Evolutionary conservation across 2,329 filamentous ascomycete species (phyloP).

Genomic region (Ampelomyces quisqualis): DNA sequence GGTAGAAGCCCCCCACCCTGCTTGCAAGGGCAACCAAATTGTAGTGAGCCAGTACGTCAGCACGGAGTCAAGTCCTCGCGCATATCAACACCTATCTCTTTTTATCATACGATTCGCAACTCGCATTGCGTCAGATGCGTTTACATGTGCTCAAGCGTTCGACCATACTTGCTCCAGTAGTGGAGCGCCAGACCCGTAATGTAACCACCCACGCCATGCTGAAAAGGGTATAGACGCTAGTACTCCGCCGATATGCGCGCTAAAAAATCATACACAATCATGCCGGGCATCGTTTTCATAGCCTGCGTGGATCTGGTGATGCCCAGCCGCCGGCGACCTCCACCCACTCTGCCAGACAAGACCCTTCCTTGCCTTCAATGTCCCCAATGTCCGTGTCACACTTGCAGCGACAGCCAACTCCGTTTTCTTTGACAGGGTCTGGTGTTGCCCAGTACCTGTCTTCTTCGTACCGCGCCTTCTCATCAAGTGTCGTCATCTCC

Average conservation of each 20-base stretch:
- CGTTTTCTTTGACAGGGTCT: slow-evolving; percentile 89
- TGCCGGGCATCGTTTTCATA: slow-evolving; percentile 8
- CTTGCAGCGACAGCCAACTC: slow-evolving; percentile 91
- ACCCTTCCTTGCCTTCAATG: slow-evolving; percentile 95
- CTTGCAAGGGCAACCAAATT: too few species aligned
- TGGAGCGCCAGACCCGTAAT: slow-evolving; percentile 6
- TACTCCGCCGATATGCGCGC: slow-evolving; percentile 25
- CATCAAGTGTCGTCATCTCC: slow-evolving; percentile 76
- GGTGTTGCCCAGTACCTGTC: slow-evolving; percentile 93
- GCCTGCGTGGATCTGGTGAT: slow-evolving; percentile 45
- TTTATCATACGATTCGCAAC: too few species aligned
- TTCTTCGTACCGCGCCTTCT: slow-evolving; percentile 83
- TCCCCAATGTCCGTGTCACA: slow-evolving; percentile 98
- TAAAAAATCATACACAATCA: slow-evolving; percentile 16
- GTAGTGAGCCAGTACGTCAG: too few species aligned
- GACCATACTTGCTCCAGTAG: too few species aligned
- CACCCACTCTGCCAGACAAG: slow-evolving; percentile 94
- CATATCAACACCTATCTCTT: too few species aligned
- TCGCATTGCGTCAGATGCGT: too few species aligned
- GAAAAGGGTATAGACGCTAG: slow-evolving; percentile 16
- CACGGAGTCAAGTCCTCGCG: too few species aligned
- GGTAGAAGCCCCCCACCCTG: too few species aligned
- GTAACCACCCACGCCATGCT: slow-evolving; percentile 26
- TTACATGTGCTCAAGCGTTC: too few species aligned
- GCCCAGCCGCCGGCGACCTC: slow-evolving; percentile 95